A percentile compares a stretch with the other conserved stretches of the same genome.
These are phyloP conservation scores for Monosporozyma servazzii DNA, from an alignment of 805 yeast genomes.

Conservation along the genomic window DNA sequence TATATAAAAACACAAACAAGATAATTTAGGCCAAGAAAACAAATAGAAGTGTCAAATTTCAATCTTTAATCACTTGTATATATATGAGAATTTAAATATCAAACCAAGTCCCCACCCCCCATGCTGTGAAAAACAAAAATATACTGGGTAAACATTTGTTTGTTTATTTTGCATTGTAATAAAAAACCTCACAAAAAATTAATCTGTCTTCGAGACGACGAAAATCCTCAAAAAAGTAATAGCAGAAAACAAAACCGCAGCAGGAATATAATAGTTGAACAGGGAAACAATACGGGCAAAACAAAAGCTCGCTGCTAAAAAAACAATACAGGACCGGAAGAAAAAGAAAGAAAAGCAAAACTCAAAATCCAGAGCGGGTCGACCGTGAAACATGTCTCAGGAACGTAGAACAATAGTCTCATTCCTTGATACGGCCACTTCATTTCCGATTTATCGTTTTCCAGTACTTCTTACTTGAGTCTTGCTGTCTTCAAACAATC, in stretches of 20 bases:
- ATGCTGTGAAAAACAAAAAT: background rate
- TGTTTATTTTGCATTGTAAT: background rate
- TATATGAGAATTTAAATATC: background rate
- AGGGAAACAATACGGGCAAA: too few relatives aligned
- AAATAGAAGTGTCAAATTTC: background rate
- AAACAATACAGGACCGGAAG: background rate
- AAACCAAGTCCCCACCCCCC: background rate
- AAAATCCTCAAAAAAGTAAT: too few relatives aligned
- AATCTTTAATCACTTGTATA: background rate
- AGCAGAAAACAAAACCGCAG: too few relatives aligned
- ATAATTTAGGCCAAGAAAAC: background rate
- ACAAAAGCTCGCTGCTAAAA: too few relatives aligned
- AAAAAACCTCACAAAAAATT: background rate
- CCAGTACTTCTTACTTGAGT: too few relatives aligned
- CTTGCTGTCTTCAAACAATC: too few relatives aligned
- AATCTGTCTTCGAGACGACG: background rate
- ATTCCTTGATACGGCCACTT: background rate
- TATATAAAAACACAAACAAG: too few relatives aligned
- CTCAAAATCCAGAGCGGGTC: background rate
- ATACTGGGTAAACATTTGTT: background rate
- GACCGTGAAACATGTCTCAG: background rate
- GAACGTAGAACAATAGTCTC: background rate
- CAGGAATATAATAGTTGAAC: too few relatives aligned
- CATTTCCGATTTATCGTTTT: background rate
- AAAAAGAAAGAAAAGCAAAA: background rate